These are phyloP conservation scores for Phaseolus lunatus DNA, from an alignment of 306 rosid species.

Conservation along the genomic window DNA sequence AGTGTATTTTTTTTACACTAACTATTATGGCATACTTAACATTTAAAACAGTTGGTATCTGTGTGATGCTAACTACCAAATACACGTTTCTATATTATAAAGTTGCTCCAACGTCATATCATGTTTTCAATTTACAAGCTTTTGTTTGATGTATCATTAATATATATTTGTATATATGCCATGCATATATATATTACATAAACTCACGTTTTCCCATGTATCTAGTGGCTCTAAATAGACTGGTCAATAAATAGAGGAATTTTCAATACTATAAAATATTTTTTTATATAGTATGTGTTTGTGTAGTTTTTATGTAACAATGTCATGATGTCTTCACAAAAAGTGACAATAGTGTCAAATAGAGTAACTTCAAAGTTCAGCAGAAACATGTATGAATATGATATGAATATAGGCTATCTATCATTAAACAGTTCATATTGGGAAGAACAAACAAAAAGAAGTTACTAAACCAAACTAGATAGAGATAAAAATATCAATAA, in stretches of 20 bases:
- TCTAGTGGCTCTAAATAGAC: not conserved
- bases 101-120: slow-evolving; percentile 40
- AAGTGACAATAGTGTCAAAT: not conserved
- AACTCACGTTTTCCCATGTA: not conserved
- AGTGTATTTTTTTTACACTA: no score
- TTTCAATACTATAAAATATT: not conserved
- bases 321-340: slow-evolving; percentile 9
- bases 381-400: slow-evolving; percentile 12
- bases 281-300: not conserved
- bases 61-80: slow-evolving; percentile 5
- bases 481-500: not conserved
- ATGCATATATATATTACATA: no score
- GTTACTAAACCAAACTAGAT: not conserved
- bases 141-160: no score
- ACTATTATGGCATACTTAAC: not conserved
- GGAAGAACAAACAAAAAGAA: not conserved
- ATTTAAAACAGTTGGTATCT: slow-evolving; percentile 5
- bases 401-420: not conserved
- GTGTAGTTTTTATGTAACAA: slow-evolving; percentile 10
- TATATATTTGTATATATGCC: no score
- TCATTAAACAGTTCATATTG: not conserved
- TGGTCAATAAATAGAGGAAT: not conserved
- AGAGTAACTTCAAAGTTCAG: slow-evolving; percentile 36
- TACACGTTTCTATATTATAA: slow-evolving; percentile 5
- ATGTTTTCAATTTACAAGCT: not conserved